Conservation (phyloP, 345 rosid species). For the Limnanthes douglasii region DNA sequence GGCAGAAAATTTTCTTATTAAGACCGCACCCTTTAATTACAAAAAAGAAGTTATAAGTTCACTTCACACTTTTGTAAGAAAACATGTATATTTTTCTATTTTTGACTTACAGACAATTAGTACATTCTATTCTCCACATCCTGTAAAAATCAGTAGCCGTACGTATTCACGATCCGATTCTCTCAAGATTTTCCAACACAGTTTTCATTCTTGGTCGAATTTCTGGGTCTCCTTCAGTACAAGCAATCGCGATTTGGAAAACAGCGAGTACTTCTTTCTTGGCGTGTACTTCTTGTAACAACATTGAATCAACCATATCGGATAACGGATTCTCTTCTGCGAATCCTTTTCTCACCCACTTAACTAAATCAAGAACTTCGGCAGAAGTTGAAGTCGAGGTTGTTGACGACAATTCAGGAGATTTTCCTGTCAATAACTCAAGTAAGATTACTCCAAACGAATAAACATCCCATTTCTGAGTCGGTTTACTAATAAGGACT, state of each 20-base stretch:
- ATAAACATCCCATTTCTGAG: conserved; percentile 84
- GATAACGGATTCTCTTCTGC: conserved; percentile 73
- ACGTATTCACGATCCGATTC: too few relatives aligned
- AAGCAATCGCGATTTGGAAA: conserved; percentile 77
- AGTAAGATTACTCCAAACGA: conserved; percentile 76
- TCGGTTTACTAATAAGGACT: conserved; percentile 36
- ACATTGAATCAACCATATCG: conserved; percentile 76
- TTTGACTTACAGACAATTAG: too few relatives aligned
- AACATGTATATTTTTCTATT: too few relatives aligned
- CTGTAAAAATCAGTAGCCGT: too few relatives aligned
- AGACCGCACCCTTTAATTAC: too few relatives aligned
- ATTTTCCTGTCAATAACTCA: conserved; percentile 80
- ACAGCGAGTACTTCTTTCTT: conserved; percentile 80
- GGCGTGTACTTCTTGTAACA: conserved; percentile 88
- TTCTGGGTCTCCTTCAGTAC: conserved; percentile 83
- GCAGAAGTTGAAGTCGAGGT: conserved; percentile 42
- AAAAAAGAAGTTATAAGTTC: too few relatives aligned
- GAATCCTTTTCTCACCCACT: conserved; percentile 91
- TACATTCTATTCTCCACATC: too few relatives aligned
- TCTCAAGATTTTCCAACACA: conserved; percentile 72
- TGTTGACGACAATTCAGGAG: conserved; percentile 51
- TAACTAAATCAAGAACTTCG: conserved; percentile 67
- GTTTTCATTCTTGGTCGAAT: conserved; percentile 87
- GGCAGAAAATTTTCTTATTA: too few relatives aligned
- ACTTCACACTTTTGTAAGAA: too few relatives aligned